Conservation (phyloP, 495 filamentous ascomycete species). For the Penicillium simplicissimum region DNA sequence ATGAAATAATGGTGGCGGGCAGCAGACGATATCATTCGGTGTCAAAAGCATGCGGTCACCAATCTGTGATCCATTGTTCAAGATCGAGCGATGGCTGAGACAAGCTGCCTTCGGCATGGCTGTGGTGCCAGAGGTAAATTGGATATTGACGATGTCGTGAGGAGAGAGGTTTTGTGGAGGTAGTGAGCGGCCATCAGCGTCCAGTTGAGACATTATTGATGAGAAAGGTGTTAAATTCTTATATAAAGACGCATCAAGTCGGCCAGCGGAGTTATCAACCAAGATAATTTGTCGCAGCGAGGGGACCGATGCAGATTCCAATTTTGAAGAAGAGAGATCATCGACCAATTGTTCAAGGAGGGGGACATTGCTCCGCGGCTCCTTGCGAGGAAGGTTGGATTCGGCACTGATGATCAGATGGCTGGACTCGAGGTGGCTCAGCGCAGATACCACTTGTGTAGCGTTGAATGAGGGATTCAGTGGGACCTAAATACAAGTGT, state of each 20-base stretch:
- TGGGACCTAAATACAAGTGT: slow-evolving; percentile 57
- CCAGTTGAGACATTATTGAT: slow-evolving; percentile 45
- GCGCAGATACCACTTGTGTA: slow-evolving; percentile 72
- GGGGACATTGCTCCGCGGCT: slow-evolving; percentile 71
- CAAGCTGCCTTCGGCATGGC: slow-evolving; percentile 89
- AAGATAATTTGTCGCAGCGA: slow-evolving; percentile 69
- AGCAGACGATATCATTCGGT: slow-evolving; percentile 71
- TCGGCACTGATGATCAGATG: slow-evolving; percentile 83
- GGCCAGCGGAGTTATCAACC: slow-evolving; percentile 74
- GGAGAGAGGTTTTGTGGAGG: slow-evolving; percentile 53
- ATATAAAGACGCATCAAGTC: slow-evolving; percentile 51
- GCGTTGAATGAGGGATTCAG: slow-evolving; percentile 90
- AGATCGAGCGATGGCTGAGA: slow-evolving; percentile 76
- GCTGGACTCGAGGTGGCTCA: slow-evolving; percentile 71
- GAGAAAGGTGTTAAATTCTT: slow-evolving; percentile 55
- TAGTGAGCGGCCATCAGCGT: slow-evolving; percentile 46
- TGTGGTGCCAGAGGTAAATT: slow-evolving; percentile 95
- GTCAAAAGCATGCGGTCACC: slow-evolving; percentile 81
- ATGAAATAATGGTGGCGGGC: slow-evolving; percentile 87
- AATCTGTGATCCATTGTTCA: slow-evolving; percentile 87
- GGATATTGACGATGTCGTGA: slow-evolving; percentile 86
- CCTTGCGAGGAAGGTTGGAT: slow-evolving; percentile 80
- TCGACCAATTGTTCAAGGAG: slow-evolving; percentile 67
- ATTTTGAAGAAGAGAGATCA: slow-evolving; percentile 50
- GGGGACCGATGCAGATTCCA: slow-evolving; percentile 67